phyloP scores from a whole-genome alignment of 768 basidiomycete species.

The Crucibulum laeve region DNA sequence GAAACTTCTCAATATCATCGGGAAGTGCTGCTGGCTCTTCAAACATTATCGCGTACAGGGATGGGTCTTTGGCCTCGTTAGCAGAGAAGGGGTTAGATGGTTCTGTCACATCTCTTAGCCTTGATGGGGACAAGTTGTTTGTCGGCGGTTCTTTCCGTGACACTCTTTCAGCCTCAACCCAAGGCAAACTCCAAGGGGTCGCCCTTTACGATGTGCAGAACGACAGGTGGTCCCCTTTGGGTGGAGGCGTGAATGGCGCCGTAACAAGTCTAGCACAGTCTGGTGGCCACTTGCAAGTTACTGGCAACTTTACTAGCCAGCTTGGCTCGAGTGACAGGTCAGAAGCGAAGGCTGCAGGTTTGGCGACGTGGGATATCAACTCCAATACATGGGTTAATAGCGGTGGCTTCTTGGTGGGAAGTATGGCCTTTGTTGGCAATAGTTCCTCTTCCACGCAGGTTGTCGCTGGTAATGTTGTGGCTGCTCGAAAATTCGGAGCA shows the following conservation, averaged over 20 bases:
- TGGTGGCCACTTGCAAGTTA: slow-evolving; percentile 52
- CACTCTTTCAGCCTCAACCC: slow-evolving; percentile 49
- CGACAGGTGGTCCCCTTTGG: slow-evolving; percentile 65
- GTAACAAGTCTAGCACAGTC: slow-evolving; percentile 59
- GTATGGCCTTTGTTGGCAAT: slow-evolving; percentile 66
- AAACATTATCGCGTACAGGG: slow-evolving; percentile 73
- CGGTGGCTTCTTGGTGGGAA: slow-evolving; percentile 71
- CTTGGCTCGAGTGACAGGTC: slow-evolving; percentile 25
- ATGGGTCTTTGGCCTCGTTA: slow-evolving; percentile 48
- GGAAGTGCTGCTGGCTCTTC: slow-evolving; percentile 50
- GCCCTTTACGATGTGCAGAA: slow-evolving; percentile 67
- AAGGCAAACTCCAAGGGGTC: slow-evolving; percentile 51
- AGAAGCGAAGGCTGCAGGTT: slow-evolving; percentile 46
- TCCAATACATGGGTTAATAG: slow-evolving; percentile 64
- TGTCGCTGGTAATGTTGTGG: slow-evolving; percentile 62
- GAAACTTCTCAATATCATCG: slow-evolving; percentile 62
- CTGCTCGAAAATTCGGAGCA: slow-evolving; percentile 63
- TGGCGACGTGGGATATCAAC: slow-evolving; percentile 70
- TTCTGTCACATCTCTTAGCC: slow-evolving; percentile 61
- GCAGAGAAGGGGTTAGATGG: slow-evolving; percentile 76
- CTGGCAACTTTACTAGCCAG: slow-evolving; percentile 70
- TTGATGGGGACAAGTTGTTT: slow-evolving; percentile 62
- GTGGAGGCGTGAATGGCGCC: slow-evolving; percentile 69
- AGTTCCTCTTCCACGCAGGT: slow-evolving; percentile 62
- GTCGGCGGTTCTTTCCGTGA: slow-evolving; percentile 88